Conservation (phyloP, 2,329 filamentous ascomycete species). For the Sodiomyces alkalinus region DNA sequence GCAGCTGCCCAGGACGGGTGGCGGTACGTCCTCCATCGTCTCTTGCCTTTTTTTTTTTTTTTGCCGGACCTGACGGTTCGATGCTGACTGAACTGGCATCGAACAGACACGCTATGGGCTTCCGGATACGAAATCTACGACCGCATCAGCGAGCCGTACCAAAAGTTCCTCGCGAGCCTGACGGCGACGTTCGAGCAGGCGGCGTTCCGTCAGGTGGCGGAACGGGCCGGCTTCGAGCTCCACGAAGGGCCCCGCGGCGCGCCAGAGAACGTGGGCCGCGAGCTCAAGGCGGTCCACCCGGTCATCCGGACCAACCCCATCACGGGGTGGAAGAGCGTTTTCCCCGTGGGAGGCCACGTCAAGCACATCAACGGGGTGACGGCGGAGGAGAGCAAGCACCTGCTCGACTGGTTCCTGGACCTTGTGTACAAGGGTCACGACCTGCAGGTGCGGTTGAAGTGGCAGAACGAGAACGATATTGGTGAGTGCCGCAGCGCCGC, state of each 20-base stretch:
- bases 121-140: slow-evolving; percentile 48
- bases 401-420: slow-evolving; percentile 24
- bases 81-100: neutral
- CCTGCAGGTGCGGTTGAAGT: slow-evolving; percentile 31
- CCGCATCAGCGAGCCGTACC: slow-evolving; percentile 32
- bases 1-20: slow-evolving; percentile 38
- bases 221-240: slow-evolving; percentile 14
- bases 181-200: slow-evolving; percentile 29
- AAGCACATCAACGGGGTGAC: slow-evolving; percentile 27
- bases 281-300: slow-evolving; percentile 34
- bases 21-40: slow-evolving; percentile 11
- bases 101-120: slow-evolving; percentile 42
- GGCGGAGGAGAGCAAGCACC: slow-evolving; percentile 23
- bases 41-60: too few relatives aligned
- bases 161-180: slow-evolving; percentile 34
- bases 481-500: slow-evolving; percentile 11
- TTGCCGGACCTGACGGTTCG: too few relatives aligned
- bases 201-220: slow-evolving; percentile 21
- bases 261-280: slow-evolving; percentile 28
- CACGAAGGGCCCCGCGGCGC: slow-evolving; percentile 18
- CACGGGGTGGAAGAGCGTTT: slow-evolving; percentile 41
- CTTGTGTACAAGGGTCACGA: slow-evolving; percentile 31
- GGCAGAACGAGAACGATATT: slow-evolving; percentile 26
- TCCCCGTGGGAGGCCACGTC: slow-evolving; percentile 25
- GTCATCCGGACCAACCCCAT: slow-evolving; percentile 46